These are phyloP conservation scores for Alternaria rosae DNA, from an alignment of 2,329 filamentous ascomycete species.

Conservation along the genomic window DNA sequence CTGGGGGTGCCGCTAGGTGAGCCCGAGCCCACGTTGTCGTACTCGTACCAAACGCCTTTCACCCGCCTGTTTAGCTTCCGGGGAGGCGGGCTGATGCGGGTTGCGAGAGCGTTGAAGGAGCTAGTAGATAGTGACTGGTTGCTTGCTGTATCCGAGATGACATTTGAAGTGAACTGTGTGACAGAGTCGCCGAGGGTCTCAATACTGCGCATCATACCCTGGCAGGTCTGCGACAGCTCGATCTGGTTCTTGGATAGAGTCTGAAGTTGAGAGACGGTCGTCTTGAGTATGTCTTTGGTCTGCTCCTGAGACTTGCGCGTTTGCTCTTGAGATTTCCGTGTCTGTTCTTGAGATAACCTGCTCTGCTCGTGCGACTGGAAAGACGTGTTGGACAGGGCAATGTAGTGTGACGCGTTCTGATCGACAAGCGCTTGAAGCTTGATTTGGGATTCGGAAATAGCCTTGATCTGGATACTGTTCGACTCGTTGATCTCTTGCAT, in stretches of 20 bases:
- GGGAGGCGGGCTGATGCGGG: constrained; percentile 38
- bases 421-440: constrained; percentile 41
- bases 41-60: constrained; percentile 49
- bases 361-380: constrained; percentile 42
- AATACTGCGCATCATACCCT: constrained; percentile 40
- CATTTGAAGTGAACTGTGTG: constrained; percentile 19
- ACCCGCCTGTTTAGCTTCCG: constrained; percentile 45
- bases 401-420: constrained; percentile 46
- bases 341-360: constrained; percentile 34
- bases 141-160: constrained; percentile 26
- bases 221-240: constrained; percentile 38
- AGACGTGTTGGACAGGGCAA: constrained; percentile 43
- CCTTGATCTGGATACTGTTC: constrained; percentile 45
- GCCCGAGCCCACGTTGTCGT: constrained; percentile 29
- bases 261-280: constrained; percentile 39
- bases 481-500: constrained; percentile 50
- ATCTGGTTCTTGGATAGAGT: constrained; percentile 37
- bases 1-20: constrained; percentile 17
- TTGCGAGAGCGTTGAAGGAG: constrained; percentile 23
- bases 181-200: constrained; percentile 30
- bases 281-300: constrained; percentile 35
- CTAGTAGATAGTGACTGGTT: constrained; percentile 12
- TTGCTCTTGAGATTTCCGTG: constrained; percentile 12
- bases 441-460: constrained; percentile 39
- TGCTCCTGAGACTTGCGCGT: constrained; percentile 30